phyloP scores from a whole-genome alignment of 1,139 yeast species.

The Candida sp. region DNA sequence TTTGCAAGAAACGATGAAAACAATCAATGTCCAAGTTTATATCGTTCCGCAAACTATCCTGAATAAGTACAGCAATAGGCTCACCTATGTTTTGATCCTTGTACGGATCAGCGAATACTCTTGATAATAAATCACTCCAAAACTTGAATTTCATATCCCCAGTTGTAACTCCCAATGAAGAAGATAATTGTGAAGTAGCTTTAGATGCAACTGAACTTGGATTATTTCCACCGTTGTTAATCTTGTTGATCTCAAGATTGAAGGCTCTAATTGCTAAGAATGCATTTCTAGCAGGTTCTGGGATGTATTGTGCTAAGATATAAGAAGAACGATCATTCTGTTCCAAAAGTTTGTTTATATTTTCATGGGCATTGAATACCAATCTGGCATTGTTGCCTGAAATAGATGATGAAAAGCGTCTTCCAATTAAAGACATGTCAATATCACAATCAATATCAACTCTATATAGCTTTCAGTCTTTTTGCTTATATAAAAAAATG shows the following conservation, averaged over 20 bases:
- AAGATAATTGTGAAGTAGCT: conserved; percentile 28
- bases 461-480: background rate
- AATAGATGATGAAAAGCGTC: background rate
- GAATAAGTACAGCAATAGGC: conserved; percentile 60
- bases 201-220: conserved; percentile 26
- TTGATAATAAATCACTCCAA: conserved; percentile 54
- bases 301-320: conserved; percentile 66
- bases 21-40: conserved; percentile 52
- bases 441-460: background rate
- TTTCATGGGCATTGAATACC: conserved; percentile 39
- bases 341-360: conserved; percentile 38
- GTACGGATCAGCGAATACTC: conserved; percentile 38
- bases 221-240: conserved; percentile 45
- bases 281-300: conserved; percentile 61
- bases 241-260: conserved; percentile 63
- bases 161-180: conserved; percentile 40
- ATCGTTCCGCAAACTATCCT: conserved; percentile 47
- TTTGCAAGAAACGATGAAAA: conserved; percentile 59
- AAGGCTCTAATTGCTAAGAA: conserved; percentile 70
- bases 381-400: conserved; percentile 1
- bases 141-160: conserved; percentile 56
- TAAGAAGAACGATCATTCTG: conserved; percentile 63
- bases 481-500: background rate
- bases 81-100: conserved; percentile 47
- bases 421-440: background rate